These are phyloP conservation scores for Trebouxiophyceae sp. DNA, from an alignment of 163 green algal species.

Conservation along the genomic window DNA sequence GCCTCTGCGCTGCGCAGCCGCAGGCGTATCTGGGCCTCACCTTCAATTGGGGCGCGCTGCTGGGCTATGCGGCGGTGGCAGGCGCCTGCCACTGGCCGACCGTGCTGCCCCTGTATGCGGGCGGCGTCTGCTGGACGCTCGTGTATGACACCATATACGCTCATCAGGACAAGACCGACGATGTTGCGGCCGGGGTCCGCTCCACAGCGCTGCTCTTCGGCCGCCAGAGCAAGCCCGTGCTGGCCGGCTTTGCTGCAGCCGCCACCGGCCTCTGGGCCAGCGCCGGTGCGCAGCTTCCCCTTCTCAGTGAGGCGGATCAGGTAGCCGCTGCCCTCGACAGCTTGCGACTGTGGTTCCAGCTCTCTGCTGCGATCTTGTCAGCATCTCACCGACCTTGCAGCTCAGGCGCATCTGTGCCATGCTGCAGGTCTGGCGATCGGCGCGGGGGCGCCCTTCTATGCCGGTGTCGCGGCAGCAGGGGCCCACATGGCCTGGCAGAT, in stretches of 20 bases:
- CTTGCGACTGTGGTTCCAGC: too few species aligned
- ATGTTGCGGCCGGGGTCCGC: constrained; percentile 68
- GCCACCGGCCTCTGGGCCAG: not conserved
- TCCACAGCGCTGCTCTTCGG: constrained; percentile 91
- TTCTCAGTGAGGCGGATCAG: too few species aligned
- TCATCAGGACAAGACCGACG: constrained; percentile 83
- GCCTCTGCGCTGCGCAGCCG: too few species aligned
- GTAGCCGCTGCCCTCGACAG: too few species aligned
- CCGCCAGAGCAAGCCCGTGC: constrained; percentile 46
- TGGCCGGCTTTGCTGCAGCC: constrained; percentile 41
- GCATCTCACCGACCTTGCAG: too few species aligned
- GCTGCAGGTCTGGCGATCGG: too few species aligned
- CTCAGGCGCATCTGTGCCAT: too few species aligned
- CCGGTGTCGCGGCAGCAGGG: constrained; percentile 39
- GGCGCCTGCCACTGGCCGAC: constrained; percentile 58
- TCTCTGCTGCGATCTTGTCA: too few species aligned
- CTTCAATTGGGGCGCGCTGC: constrained; percentile 95
- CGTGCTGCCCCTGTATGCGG: constrained; percentile 79
- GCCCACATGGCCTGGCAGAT: constrained; percentile 83
- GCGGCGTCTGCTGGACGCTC: constrained; percentile 79
- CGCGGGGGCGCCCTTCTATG: constrained; percentile 45
- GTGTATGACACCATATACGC: constrained; percentile 95
- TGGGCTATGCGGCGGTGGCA: constrained; percentile 80
- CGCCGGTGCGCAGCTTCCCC: too few species aligned
- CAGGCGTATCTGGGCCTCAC: constrained; percentile 92